A percentile compares a stretch with the other conserved stretches of the same genome.
These are phyloP conservation scores for Aplosporella prunicola DNA, from an alignment of 2,329 filamentous ascomycete species.

Conservation along the genomic window DNA sequence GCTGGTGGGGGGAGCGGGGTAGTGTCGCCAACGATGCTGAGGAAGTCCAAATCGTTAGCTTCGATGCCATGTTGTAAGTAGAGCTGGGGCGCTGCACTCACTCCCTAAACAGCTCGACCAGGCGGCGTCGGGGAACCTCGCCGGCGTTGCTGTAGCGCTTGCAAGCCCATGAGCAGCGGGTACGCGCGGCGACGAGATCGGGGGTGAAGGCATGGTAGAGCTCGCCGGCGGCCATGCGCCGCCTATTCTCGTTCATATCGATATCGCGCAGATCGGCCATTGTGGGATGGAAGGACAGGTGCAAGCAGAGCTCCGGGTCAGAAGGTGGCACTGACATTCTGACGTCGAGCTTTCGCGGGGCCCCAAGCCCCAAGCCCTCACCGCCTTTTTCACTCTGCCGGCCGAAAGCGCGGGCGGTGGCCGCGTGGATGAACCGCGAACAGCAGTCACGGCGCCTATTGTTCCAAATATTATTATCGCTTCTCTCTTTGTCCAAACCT, in stretches of 20 bases:
- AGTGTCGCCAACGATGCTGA: slow-evolving; percentile 53
- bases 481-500: too few species aligned
- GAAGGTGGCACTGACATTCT: too few species aligned
- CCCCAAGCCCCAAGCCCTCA: too few species aligned
- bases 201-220: slow-evolving; percentile 67
- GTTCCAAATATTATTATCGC: too few species aligned
- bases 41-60: neutral
- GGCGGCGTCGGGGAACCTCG: slow-evolving; percentile 49
- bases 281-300: neutral
- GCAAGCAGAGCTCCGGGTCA: neutral
- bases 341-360: too few species aligned
- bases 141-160: slow-evolving; percentile 54
- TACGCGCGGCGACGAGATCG: slow-evolving; percentile 54
- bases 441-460: too few species aligned
- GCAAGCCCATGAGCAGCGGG: slow-evolving; percentile 53
- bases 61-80: neutral
- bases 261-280: neutral
- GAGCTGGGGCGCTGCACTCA: slow-evolving; percentile 35
- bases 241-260: slow-evolving; percentile 21
- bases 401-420: too few species aligned
- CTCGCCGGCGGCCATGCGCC: slow-evolving; percentile 54
- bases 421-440: too few species aligned
- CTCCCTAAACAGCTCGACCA: slow-evolving; percentile 63
- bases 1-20: slow-evolving; percentile 53
- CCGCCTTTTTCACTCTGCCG: too few species aligned